Evolutionary conservation across 352 stramenopile genomes (phyloP), one percentile per base, ranked within the genome.

Genomic region (Detonula confervacea): DNA sequence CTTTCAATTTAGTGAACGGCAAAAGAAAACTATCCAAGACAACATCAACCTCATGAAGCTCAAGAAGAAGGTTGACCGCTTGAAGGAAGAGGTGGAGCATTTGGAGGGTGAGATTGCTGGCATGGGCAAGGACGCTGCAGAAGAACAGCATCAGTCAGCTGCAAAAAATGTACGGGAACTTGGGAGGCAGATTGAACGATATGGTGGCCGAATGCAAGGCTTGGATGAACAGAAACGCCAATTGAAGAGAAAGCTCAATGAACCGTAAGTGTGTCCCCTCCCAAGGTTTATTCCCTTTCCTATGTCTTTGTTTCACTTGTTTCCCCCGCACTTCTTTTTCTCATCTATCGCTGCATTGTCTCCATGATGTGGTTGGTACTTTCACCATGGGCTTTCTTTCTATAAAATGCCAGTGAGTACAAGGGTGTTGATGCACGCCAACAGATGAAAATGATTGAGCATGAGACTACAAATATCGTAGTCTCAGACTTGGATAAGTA

Each of bases 401-500:
- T n/a, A n/a, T n/a, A n/a, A n/a, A n/a, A n/a, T n/a, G n/a, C n/a
- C n/a, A 25, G 68, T 22, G 93, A 98, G 12, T 97, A 98, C 63
- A 93, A 95, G 30, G 91, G 98, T 61, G 91, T 99, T 14, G 96
- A 99, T 29, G 95, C 98, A 57, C 92, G 95, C 61, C 95, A 98
- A 75, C 90, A 96, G 3, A 88, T 96, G 56, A 97, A 96, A 73
- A 86, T 98, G 54, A 99, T 99, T 76, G 90, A 98, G 73, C 92
- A 96, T 61, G 94, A 98, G 63, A 99, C 97, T 11, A 99, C 97
- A 5, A 91, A 93, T 64, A 96, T 98, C 91, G 95, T 97, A 0
- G 96, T 98, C 2, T 88, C 89, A 3, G 98, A 99, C 69, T 77
- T 99, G 16, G 97, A 99, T 68, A 98, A 96, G 39, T 99, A 99